phyloP scores from a whole-genome alignment of 2,329 filamentous ascomycete genomes.

The Colletotrichum cereale region DNA sequence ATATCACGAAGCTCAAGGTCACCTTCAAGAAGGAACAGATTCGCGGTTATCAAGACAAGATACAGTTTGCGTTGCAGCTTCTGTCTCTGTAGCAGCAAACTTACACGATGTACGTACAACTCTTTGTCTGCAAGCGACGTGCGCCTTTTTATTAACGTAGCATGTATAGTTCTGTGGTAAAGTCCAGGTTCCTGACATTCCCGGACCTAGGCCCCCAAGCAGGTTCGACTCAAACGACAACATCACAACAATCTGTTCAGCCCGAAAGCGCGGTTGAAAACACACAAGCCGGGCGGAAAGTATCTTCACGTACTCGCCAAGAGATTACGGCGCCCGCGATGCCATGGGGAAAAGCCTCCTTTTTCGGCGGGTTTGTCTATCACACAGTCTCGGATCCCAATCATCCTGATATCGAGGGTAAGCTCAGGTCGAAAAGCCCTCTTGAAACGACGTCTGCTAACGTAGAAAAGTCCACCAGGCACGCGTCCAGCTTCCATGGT shows the following conservation, averaged over 20 bases:
- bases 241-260: too few species aligned
- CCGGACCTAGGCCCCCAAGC: not conserved
- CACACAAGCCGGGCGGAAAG: accelerated
- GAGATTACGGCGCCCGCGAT: not conserved
- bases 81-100: slow-evolving; percentile 4
- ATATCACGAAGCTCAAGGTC: slow-evolving; percentile 24
- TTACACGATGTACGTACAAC: not conserved
- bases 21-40: slow-evolving; percentile 25
- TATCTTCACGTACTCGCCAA: not conserved
- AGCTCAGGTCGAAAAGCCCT: accelerated
- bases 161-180: not conserved
- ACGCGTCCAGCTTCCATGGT: slow-evolving; percentile 14
- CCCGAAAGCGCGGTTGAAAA: not conserved
- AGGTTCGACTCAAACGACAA: not conserved
- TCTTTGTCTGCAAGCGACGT: accelerated
- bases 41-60: slow-evolving; percentile 1
- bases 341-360: not conserved
- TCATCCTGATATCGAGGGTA: not conserved
- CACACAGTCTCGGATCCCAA: not conserved
- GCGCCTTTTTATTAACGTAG: not conserved
- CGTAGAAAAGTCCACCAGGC: not conserved
- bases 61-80: slow-evolving; percentile 10
- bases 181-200: not conserved
- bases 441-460: not conserved
- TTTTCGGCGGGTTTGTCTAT: slow-evolving; percentile 19